These are phyloP conservation scores for Candida manassasensis DNA, from an alignment of 805 yeast species.

Conservation along the genomic window DNA sequence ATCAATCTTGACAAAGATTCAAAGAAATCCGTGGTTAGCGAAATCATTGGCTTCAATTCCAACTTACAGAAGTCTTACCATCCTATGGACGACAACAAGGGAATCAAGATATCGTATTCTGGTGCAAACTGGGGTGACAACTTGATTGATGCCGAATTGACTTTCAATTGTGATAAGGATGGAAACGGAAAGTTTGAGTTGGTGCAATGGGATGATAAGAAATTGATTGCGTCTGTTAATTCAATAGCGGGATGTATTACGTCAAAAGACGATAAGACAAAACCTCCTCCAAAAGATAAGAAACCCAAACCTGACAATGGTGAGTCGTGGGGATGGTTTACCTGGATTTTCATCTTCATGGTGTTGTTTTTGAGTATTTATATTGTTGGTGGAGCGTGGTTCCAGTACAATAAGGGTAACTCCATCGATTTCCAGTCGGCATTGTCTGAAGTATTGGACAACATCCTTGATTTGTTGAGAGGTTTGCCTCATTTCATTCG, in stretches of 20 bases:
- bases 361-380: conserved; percentile 69
- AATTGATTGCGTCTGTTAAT: conserved; percentile 22
- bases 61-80: conserved; percentile 29
- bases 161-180: conserved; percentile 41
- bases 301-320: conserved; percentile 20
- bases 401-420: conserved; percentile 68
- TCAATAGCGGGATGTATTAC: conserved; percentile 39
- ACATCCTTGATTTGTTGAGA: conserved; percentile 50
- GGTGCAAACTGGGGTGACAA: conserved; percentile 72
- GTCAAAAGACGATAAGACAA: conserved; percentile 25
- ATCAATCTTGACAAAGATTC: conserved; percentile 45
- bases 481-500: conserved; percentile 61
- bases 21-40: conserved; percentile 45
- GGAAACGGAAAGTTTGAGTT: conserved; percentile 24
- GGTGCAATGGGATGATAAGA: conserved; percentile 34
- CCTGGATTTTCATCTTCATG: conserved; percentile 73
- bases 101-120: conserved; percentile 35
- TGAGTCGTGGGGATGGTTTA: conserved; percentile 74
- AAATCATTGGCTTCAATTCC: conserved; percentile 55
- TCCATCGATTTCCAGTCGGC: conserved; percentile 68
- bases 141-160: conserved; percentile 42
- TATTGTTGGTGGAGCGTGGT: conserved; percentile 70
- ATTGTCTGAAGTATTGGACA: conserved; percentile 67
- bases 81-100: conserved; percentile 26
- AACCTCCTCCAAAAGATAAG: conserved; percentile 16